A percentile compares a stretch with the other conserved stretches of the same genome.
These are phyloP conservation scores for Trichophyton verrucosum DNA, from an alignment of 2,329 filamentous ascomycete genomes.

Conservation along the genomic window DNA sequence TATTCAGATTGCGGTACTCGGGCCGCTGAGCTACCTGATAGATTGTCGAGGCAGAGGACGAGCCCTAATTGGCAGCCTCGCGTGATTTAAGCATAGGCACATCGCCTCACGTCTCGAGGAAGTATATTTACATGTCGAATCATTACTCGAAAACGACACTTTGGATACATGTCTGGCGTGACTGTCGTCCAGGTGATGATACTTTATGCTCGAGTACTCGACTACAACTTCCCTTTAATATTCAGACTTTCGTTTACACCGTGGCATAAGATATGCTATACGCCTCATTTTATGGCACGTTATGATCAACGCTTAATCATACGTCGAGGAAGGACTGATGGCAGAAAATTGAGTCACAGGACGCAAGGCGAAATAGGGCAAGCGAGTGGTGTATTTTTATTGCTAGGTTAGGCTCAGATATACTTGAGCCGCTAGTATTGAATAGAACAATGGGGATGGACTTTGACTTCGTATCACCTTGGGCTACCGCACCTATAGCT, in stretches of 20 bases:
- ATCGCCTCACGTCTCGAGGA: neutral
- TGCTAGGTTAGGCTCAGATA: neutral
- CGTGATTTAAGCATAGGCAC: neutral
- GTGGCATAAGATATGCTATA: neutral
- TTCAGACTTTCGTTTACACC: neutral
- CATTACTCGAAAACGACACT: neutral
- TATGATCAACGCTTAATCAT: neutral
- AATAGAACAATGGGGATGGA: neutral
- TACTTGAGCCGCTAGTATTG: neutral
- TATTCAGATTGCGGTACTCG: neutral
- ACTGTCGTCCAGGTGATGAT: neutral
- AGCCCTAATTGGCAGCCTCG: neutral
- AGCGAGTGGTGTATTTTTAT: neutral
- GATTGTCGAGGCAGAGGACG: neutral
- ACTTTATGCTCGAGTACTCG: neutral
- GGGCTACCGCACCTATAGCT: neutral
- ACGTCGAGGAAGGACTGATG: neutral
- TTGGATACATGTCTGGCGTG: neutral
- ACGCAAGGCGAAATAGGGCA: neutral
- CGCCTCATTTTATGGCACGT: neutral
- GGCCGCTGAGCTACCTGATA: neutral
- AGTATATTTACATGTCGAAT: neutral
- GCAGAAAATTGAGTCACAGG: neutral
- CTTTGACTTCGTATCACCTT: neutral
- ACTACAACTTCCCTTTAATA: neutral